phyloP scores from a whole-genome alignment of 257 asterid genomes.

The Solanum microdontum region DNA sequence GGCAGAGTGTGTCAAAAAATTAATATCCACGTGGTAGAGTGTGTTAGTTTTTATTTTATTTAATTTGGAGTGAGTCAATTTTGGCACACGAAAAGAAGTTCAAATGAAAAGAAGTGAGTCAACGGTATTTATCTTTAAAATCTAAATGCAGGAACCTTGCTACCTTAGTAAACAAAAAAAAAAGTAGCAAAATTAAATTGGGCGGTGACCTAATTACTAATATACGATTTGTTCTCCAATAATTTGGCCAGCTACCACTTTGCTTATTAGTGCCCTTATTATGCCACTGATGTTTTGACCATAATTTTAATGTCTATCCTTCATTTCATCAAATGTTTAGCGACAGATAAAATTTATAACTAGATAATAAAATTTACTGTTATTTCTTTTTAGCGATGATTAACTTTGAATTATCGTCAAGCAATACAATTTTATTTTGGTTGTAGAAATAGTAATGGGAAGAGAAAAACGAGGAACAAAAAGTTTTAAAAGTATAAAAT shows the following conservation, averaged over 20 bases:
- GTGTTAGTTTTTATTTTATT: neutral
- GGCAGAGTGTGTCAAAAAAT: neutral
- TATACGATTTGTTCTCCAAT: neutral
- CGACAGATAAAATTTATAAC: neutral
- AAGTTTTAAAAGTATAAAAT: neutral
- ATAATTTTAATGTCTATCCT: neutral
- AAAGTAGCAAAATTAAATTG: neutral
- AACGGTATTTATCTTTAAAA: neutral
- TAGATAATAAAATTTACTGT: neutral
- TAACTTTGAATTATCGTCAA: neutral
- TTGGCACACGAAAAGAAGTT: neutral
- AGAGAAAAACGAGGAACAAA: neutral
- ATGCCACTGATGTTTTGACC: neutral
- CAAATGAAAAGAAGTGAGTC: neutral
- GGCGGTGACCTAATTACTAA: slow-evolving; percentile 18
- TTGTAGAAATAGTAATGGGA: neutral
- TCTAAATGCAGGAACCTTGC: neutral
- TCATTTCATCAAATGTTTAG: neutral
- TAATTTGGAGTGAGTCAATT: neutral
- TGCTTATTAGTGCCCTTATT: neutral
- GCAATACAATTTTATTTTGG: neutral
- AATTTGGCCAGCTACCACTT: neutral
- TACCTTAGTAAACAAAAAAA: neutral
- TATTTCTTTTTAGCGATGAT: neutral
- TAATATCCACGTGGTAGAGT: neutral